A percentile compares a stretch with the other conserved stretches of the same genome.
phyloP scores from a whole-genome alignment of 177 flowering plant species.

The Tripterygium wilfordii region DNA sequence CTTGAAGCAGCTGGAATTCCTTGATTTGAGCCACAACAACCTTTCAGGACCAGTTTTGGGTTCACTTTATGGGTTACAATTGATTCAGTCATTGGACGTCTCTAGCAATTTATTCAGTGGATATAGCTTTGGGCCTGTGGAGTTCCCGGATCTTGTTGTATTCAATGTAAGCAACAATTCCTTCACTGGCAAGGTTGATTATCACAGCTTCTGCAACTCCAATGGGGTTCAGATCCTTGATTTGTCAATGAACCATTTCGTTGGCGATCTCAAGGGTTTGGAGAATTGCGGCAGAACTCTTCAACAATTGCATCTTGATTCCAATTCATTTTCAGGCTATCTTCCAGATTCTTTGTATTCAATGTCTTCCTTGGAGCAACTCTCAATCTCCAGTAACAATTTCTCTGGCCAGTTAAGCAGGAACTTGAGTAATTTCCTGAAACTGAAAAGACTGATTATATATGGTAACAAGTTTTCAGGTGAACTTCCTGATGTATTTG shows the following conservation, averaged over 20 bases:
- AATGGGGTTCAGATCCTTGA: conserved; percentile 46
- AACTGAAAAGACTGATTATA: conserved; percentile 41
- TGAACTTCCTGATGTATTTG: conserved; percentile 56
- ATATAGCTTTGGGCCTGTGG: conserved; percentile 25
- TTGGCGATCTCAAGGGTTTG: conserved; percentile 51
- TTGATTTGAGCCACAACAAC: conserved; percentile 72
- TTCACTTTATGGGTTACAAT: conserved; percentile 30
- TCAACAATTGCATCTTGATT: conserved; percentile 36
- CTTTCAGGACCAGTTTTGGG: conserved; percentile 37
- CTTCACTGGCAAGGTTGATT: conserved; percentile 40
- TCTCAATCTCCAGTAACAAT: conserved; percentile 49
- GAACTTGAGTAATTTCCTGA: conserved; percentile 55
- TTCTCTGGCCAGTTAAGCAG: conserved; percentile 61
- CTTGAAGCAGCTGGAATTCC: conserved; percentile 49
- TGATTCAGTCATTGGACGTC: conserved; percentile 43
- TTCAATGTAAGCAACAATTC: conserved; percentile 69
- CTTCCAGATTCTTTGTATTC: conserved; percentile 55
- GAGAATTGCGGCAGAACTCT: conserved; percentile 50
- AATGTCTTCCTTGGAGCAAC: conserved; percentile 45
- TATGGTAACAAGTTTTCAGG: conserved; percentile 53
- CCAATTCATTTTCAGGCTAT: conserved; percentile 52
- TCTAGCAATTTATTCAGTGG: conserved; percentile 66
- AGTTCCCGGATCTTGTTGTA: conserved; percentile 36
- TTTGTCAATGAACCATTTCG: conserved; percentile 53
- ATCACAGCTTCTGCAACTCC: conserved; percentile 38